These are phyloP conservation scores for Pseudognaphalium luteoalbum DNA, from an alignment of 129 eudicot species.

Conservation along the genomic window DNA sequence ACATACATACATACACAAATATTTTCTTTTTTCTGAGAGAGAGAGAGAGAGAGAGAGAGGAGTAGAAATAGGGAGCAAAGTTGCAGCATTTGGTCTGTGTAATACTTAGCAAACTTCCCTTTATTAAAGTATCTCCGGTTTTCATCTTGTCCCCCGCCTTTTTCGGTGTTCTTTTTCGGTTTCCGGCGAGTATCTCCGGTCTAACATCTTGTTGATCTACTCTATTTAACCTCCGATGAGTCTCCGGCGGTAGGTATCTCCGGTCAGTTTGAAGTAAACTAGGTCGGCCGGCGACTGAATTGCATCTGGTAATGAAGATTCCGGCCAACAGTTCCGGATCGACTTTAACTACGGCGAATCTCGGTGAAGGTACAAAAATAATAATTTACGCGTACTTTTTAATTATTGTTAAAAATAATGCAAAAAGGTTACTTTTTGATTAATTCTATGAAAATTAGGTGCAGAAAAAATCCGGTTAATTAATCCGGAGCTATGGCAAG, in stretches of 20 bases:
- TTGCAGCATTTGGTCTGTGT: conserved; percentile 55
- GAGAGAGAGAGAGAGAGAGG: conserved; percentile 27
- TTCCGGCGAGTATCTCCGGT: conserved; percentile 35
- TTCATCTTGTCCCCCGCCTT: conserved; percentile 40
- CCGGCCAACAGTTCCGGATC: conserved; percentile 52
- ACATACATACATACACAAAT: background rate
- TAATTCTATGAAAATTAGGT: conserved; percentile 10
- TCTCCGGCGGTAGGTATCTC: conserved; percentile 35
- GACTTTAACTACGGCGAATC: conserved; percentile 39
- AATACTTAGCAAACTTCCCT: conserved; percentile 36
- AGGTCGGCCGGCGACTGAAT: conserved; percentile 12
- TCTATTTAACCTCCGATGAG: conserved; percentile 18
- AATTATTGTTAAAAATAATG: background rate
- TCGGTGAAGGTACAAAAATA: conserved; percentile 53
- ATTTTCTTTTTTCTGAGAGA: conserved; percentile 5
- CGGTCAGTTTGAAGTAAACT: conserved; percentile 13
- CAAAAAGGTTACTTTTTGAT: background rate
- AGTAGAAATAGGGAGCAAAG: conserved; percentile 30
- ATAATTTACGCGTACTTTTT: background rate
- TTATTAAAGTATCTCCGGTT: conserved; percentile 37
- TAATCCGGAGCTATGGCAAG: conserved; percentile 92
- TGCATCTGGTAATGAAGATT: conserved; percentile 45
- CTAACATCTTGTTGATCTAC: conserved; percentile 23
- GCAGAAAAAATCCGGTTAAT: conserved; percentile 35
- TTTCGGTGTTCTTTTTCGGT: conserved; percentile 25